phyloP scores from a whole-genome alignment of 2,329 filamentous ascomycete genomes.

The Byssoonygena ceratinophila region DNA sequence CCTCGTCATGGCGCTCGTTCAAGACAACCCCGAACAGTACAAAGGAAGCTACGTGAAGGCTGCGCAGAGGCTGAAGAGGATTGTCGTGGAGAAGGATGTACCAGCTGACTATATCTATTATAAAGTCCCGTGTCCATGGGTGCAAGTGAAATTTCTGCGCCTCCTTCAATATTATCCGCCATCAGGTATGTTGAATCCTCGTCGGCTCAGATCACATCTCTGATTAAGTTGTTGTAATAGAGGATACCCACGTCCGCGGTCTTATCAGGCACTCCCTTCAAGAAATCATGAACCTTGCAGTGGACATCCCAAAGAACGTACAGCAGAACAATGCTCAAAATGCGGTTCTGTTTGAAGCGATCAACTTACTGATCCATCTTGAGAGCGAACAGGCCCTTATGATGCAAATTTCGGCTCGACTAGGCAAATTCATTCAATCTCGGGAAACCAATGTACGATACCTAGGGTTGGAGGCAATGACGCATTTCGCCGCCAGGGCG shows the following conservation, averaged over 20 bases:
- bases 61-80: slow-evolving; percentile 74
- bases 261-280: slow-evolving; percentile 87
- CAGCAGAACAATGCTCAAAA: slow-evolving; percentile 99
- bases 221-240: slow-evolving; percentile 36
- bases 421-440: slow-evolving; percentile 94
- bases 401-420: slow-evolving; percentile 82
- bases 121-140: slow-evolving; percentile 98
- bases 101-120: slow-evolving; percentile 93
- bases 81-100: slow-evolving; percentile 83
- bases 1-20: slow-evolving; percentile 82
- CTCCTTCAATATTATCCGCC: slow-evolving; percentile 93
- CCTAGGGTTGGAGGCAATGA: slow-evolving; percentile 93
- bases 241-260: slow-evolving; percentile 82
- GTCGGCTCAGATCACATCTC: slow-evolving; percentile 7
- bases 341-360: slow-evolving; percentile 93
- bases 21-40: slow-evolving; percentile 90
- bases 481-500: slow-evolving; percentile 83
- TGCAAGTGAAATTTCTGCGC: slow-evolving; percentile 87
- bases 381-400: slow-evolving; percentile 91
- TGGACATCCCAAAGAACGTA: slow-evolving; percentile 94
- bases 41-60: slow-evolving; percentile 91
- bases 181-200: slow-evolving; percentile 51
- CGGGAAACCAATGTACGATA: slow-evolving; percentile 96
- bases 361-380: slow-evolving; percentile 94
- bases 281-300: slow-evolving; percentile 78